Base-by-base conservation (phyloP, 1,139 yeast species). In the Kodamaea suecica region DNA sequence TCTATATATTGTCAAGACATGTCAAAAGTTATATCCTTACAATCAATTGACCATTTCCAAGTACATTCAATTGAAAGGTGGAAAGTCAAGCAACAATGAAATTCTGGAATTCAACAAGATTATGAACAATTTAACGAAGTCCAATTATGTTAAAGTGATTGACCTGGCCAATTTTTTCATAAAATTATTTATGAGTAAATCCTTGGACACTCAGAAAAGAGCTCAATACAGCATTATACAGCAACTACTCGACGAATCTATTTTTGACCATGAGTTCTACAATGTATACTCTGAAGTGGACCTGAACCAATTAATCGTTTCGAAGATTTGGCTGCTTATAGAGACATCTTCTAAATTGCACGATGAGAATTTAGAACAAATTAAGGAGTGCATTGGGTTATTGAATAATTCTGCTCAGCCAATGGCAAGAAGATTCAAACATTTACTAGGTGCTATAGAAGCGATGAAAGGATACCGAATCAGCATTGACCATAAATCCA, bases 21-120 rank as follows among this genome's bases (percentile, higher is more conserved):
- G 76, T 39, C 67, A 66, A 36, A 53, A 59, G 28, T 54, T 75
- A 14, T 68, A 61, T 38, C 66, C 75, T 0, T 57, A 63, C 15
- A 73, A 64, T 37, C 68, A 63, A 29, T 50, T 71, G 10, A 61
- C 76, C 0, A 52, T 74, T 7, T 38, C 49, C 4, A 59, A 62
- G 30, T 69, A 60, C 37, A 49, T 70, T 16, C 37, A 49, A 8
- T 52, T 70, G 27, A 63, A 65, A 34, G 30, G 55, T 55, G 14
- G 14, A 13, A 9, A 19, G 21, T 19, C 21, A 19, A 19, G 21
- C 21, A 19, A 19, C 9, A 25, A 11, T 25, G 28, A 25, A 12
- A 25, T 25, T 25, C 17, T 13, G 11, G 28, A 25, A 13, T 25
- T 25, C 8, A 25, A 52, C 6, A 52, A 56, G 35, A 50, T 67